Conservation (phyloP, 768 basidiomycete genomes). For the Omphalotus guepiniiformis region DNA sequence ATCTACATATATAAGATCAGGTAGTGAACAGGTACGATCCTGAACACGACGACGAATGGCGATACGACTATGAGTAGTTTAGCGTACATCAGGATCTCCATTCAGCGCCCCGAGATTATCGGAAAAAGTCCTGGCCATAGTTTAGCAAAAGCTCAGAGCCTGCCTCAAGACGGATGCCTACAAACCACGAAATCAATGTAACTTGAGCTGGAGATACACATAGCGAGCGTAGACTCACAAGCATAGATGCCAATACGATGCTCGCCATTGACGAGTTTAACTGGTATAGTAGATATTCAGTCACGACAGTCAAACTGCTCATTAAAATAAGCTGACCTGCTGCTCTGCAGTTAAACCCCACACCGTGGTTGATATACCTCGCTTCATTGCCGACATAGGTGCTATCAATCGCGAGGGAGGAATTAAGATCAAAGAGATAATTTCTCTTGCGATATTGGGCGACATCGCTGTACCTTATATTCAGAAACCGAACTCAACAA, state of each 20-base stretch:
- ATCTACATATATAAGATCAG: too few relatives aligned
- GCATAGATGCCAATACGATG: constrained; percentile 64
- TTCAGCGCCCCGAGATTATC: too few relatives aligned
- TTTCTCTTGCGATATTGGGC: constrained; percentile 47
- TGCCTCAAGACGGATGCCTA: constrained; percentile 4
- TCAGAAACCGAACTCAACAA: not conserved
- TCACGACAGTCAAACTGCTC: not conserved
- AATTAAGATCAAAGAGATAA: constrained; percentile 59
- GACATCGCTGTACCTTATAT: constrained; percentile 31
- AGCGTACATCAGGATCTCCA: too few relatives aligned
- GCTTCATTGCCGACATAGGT: constrained; percentile 54
- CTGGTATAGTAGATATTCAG: not conserved
- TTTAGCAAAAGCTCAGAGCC: not conserved
- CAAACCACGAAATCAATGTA: not conserved
- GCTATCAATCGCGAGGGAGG: constrained; percentile 46
- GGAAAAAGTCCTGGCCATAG: constrained; percentile 2
- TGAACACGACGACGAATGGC: too few relatives aligned
- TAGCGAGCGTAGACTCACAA: not conserved
- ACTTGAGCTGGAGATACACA: not conserved
- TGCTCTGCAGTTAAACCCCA: constrained; percentile 41
- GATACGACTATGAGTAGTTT: too few relatives aligned
- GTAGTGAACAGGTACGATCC: too few relatives aligned
- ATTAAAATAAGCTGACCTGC: constrained; percentile 29
- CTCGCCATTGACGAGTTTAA: constrained; percentile 54
- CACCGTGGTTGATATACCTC: constrained; percentile 66